phyloP scores from a whole-genome alignment of 129 eudicot species.

The Gnaphalium uliginosum region DNA sequence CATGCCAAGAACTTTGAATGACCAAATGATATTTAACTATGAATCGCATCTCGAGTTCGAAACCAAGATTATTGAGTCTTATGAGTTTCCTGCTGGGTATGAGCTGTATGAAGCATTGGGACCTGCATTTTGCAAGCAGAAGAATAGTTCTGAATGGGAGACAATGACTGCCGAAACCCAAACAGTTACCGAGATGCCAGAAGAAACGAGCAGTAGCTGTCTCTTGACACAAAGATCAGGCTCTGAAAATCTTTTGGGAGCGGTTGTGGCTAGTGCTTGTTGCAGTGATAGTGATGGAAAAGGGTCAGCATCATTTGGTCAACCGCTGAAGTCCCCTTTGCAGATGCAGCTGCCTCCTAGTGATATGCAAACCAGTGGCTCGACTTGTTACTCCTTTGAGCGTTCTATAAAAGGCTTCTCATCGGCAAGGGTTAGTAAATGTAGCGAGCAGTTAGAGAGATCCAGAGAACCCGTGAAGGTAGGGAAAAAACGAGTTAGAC shows the following conservation, averaged over 20 bases:
- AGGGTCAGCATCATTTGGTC: constrained; percentile 38
- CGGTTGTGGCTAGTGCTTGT: constrained; percentile 76
- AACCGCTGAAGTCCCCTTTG: constrained; percentile 38
- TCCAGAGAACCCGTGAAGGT: constrained; percentile 45
- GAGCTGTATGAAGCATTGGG: constrained; percentile 91
- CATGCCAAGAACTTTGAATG: constrained; percentile 24
- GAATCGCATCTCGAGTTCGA: not conserved
- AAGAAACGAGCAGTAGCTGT: constrained; percentile 44
- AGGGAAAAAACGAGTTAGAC: constrained; percentile 69
- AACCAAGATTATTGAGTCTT: constrained; percentile 26
- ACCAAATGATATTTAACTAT: constrained; percentile 17
- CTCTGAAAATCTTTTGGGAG: constrained; percentile 74
- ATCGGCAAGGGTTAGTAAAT: constrained; percentile 54
- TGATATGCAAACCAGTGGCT: constrained; percentile 42
- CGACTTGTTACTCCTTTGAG: constrained; percentile 52
- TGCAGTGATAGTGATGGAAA: constrained; percentile 37
- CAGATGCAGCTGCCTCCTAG: constrained; percentile 45
- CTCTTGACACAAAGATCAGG: constrained; percentile 39
- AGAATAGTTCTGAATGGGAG: constrained; percentile 33
- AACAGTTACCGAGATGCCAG: constrained; percentile 44
- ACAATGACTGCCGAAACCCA: constrained; percentile 35
- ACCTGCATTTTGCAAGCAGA: constrained; percentile 51
- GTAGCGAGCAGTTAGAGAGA: constrained; percentile 52
- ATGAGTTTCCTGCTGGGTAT: constrained; percentile 58
- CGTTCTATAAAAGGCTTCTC: constrained; percentile 56